Evolutionary conservation across 805 yeast species (phyloP).

Genomic region (Candida dajiaensis): DNA sequence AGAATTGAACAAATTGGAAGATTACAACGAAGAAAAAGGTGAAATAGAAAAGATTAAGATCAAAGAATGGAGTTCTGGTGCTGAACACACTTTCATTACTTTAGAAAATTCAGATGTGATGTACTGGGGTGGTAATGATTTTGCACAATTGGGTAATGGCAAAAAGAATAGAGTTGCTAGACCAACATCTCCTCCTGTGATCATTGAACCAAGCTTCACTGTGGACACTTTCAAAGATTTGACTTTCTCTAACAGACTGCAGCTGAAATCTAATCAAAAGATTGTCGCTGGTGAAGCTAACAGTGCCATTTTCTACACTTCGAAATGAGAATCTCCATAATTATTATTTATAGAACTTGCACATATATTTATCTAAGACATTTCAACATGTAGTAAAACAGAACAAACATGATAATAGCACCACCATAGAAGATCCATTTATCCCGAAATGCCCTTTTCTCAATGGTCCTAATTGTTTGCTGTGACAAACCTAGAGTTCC

Average conservation of each 20-base stretch:
- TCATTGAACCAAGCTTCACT: slow-evolving; percentile 47
- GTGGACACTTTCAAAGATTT: slow-evolving; percentile 26
- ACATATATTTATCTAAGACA: slow-evolving; percentile 44
- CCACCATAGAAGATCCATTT: slow-evolving; percentile 83
- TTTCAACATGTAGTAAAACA: slow-evolving; percentile 61
- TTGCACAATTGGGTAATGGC: slow-evolving; percentile 83
- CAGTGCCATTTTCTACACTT: slow-evolving; percentile 60
- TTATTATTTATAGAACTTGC: slow-evolving; percentile 17
- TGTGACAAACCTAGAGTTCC: slow-evolving; percentile 82
- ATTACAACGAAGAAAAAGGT: slow-evolving; percentile 44
- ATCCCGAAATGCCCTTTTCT: slow-evolving; percentile 78
- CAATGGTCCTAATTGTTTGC: slow-evolving; percentile 74
- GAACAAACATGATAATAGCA: slow-evolving; percentile 51
- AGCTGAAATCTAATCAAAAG: slow-evolving; percentile 46
- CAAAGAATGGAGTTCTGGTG: slow-evolving; percentile 52
- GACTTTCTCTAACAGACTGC: slow-evolving; percentile 39
- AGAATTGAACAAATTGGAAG: slow-evolving; percentile 35
- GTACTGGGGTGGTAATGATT: slow-evolving; percentile 80
- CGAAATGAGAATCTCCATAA: background rate
- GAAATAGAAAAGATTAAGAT: slow-evolving; percentile 41
- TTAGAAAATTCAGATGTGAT: slow-evolving; percentile 59
- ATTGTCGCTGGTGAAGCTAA: slow-evolving; percentile 53
- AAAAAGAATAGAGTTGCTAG: slow-evolving; percentile 51
- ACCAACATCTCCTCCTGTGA: slow-evolving; percentile 49
- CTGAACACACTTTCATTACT: slow-evolving; percentile 57